A percentile compares a stretch with the other conserved stretches of the same genome.
Conservation (phyloP, 2,329 filamentous ascomycete genomes). For the Cryphonectria japonica region DNA sequence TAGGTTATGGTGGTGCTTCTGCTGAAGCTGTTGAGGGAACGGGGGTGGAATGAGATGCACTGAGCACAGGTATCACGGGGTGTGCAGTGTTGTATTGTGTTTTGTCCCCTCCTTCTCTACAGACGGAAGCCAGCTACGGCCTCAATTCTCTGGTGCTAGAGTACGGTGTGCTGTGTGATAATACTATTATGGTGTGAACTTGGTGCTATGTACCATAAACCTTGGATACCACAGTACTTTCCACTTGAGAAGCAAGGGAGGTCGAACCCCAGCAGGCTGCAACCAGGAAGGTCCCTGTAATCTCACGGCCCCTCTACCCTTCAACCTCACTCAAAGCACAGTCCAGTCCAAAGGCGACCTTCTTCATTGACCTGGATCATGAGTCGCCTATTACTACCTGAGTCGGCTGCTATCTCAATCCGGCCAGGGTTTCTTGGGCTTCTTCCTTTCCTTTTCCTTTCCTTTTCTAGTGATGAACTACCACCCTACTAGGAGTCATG, state of each 20-base stretch:
- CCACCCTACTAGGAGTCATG: not conserved
- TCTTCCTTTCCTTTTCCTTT: not conserved
- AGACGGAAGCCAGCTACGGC: not conserved
- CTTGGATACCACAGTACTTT: not conserved
- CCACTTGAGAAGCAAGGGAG: not conserved
- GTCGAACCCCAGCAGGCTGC: not conserved
- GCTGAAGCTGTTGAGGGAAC: not conserved
- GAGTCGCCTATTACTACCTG: not conserved
- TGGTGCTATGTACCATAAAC: not conserved
- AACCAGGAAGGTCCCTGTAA: constrained; percentile 6
- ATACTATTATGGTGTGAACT: not conserved
- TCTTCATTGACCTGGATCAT: not conserved
- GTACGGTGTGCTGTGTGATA: not conserved
- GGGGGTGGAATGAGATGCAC: not conserved
- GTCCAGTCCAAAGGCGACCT: not conserved
- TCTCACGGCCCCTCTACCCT: not conserved
- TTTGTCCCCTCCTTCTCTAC: not conserved
- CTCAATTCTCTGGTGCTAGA: not conserved
- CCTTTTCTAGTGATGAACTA: not conserved
- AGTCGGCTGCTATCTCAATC: not conserved
- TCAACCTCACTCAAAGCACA: not conserved
- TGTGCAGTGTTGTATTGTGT: not conserved
- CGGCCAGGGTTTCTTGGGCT: not conserved
- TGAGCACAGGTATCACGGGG: not conserved
- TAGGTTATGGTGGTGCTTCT: not conserved